Conservation (phyloP, 495 filamentous ascomycete genomes). For the Baudoinia panamericana region DNA sequence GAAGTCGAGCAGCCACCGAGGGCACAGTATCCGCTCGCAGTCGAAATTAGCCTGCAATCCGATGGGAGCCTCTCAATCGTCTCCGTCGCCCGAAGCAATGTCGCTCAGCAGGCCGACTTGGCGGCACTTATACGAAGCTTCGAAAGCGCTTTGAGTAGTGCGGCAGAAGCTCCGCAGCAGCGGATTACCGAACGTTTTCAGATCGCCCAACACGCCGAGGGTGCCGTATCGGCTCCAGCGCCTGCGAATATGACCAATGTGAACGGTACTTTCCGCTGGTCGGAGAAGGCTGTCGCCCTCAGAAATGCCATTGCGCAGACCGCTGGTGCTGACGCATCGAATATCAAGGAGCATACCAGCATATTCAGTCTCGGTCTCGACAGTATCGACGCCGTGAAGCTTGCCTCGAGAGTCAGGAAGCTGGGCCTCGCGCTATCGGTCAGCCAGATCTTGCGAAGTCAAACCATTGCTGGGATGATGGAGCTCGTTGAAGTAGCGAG, state of each 20-base stretch:
- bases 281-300: constrained; percentile 34
- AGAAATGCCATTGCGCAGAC: constrained; percentile 48
- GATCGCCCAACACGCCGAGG: not conserved
- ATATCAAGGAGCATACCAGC: constrained; percentile 42
- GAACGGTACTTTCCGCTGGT: constrained; percentile 40
- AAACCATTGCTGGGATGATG: constrained; percentile 46
- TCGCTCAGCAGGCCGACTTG: constrained; percentile 25
- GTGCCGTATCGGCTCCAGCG: too few relatives aligned
- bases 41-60: constrained; percentile 49
- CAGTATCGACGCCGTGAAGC: constrained; percentile 56
- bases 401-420: constrained; percentile 51
- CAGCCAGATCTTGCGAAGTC: constrained; percentile 54
- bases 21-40: constrained; percentile 59
- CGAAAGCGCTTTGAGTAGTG: constrained; percentile 21
- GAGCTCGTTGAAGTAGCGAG: not conserved
- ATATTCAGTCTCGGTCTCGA: constrained; percentile 53
- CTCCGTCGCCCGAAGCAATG: constrained; percentile 38
- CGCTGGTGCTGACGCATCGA: constrained; percentile 36
- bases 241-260: too few relatives aligned
- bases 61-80: constrained; percentile 38
- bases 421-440: constrained; percentile 46
- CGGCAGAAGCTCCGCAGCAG: not conserved
- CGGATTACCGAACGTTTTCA: not conserved
- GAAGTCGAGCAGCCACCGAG: constrained; percentile 34
- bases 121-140: constrained; percentile 33